Conservation (phyloP, 1,284 basidiomycete genomes). For the Malassezia cuniculi region DNA sequence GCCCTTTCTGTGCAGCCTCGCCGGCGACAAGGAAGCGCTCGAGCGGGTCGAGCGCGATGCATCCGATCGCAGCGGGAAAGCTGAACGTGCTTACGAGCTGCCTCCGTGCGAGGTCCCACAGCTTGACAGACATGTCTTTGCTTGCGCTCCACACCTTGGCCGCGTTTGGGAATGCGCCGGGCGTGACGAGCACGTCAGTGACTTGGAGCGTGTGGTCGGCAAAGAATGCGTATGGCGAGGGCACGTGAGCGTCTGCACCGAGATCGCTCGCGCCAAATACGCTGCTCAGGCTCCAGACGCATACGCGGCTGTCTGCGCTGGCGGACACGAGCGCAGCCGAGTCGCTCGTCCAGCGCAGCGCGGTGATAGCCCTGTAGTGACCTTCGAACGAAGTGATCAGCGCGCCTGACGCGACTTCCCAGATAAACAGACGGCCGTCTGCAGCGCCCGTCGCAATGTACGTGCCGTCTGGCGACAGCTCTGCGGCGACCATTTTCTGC, state of each 20-base stretch:
- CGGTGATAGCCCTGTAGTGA: constrained; percentile 77
- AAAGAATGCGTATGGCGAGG: constrained; percentile 64
- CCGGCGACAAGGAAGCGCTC: constrained; percentile 74
- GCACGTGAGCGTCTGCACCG: constrained; percentile 38
- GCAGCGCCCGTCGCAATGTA: constrained; percentile 75
- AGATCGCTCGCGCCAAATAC: constrained; percentile 47
- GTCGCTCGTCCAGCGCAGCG: constrained; percentile 69
- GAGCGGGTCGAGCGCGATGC: constrained; percentile 63
- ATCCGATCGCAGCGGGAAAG: constrained; percentile 58
- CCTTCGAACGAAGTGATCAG: constrained; percentile 82
- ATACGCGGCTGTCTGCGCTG: constrained; percentile 74
- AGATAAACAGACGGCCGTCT: constrained; percentile 79
- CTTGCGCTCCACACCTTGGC: constrained; percentile 69
- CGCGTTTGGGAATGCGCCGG: constrained; percentile 60
- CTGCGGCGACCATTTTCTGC: constrained; percentile 68
- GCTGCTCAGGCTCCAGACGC: constrained; percentile 78
- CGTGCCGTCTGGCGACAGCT: constrained; percentile 58
- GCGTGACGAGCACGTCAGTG: constrained; percentile 64
- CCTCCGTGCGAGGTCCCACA: constrained; percentile 68
- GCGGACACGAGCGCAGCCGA: constrained; percentile 67
- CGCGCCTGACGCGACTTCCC: constrained; percentile 86
- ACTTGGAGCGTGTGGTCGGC: constrained; percentile 84
- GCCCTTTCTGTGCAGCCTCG: constrained; percentile 48
- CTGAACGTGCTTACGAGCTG: constrained; percentile 71
- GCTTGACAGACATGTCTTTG: constrained; percentile 81